Percentiles rank a stretch among this genome's conserved stretches.
These are phyloP conservation scores for Colletotrichum euphorbiae DNA, from an alignment of 2,329 filamentous ascomycete genomes.

Conservation along the genomic window DNA sequence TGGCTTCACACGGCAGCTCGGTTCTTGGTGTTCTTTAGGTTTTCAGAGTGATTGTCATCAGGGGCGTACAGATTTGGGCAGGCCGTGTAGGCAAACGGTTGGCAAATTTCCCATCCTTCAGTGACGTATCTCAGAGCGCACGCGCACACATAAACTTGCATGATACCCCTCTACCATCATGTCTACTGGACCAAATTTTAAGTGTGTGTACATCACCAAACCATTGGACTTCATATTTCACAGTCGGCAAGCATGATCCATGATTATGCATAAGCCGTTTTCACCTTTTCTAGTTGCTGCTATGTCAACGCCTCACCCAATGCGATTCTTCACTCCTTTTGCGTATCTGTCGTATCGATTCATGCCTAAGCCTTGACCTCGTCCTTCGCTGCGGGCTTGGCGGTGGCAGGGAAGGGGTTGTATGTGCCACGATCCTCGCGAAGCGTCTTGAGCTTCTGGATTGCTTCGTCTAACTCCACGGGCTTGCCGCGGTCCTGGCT, in stretches of 20 bases:
- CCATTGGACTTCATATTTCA: background rate
- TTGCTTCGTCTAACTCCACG: slow-evolving; percentile 66
- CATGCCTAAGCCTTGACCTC: slow-evolving; percentile 28
- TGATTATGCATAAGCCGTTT: background rate
- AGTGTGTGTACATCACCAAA: background rate
- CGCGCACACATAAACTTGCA: slow-evolving; percentile 19
- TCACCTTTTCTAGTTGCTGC: background rate
- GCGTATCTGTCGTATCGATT: slow-evolving; percentile 5
- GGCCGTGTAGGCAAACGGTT: background rate
- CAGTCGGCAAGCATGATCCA: background rate
- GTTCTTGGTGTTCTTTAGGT: background rate
- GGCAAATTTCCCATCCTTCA: background rate
- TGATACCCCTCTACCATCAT: slow-evolving; percentile 23
- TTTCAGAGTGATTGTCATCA: background rate
- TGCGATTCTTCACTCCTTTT: background rate
- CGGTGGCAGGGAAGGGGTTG: slow-evolving; percentile 49
- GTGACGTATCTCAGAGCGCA: slow-evolving; percentile 7
- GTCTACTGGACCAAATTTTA: background rate
- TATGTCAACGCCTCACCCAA: slow-evolving; percentile 22
- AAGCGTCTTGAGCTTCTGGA: slow-evolving; percentile 65
- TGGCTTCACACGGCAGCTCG: background rate
- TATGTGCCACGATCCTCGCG: slow-evolving; percentile 58
- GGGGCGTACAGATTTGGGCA: background rate
- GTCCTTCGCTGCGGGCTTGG: slow-evolving; percentile 38
- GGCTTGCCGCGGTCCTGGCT: slow-evolving; percentile 72